phyloP scores from a whole-genome alignment of 2,329 filamentous ascomycete species.

The Calycina marina region DNA sequence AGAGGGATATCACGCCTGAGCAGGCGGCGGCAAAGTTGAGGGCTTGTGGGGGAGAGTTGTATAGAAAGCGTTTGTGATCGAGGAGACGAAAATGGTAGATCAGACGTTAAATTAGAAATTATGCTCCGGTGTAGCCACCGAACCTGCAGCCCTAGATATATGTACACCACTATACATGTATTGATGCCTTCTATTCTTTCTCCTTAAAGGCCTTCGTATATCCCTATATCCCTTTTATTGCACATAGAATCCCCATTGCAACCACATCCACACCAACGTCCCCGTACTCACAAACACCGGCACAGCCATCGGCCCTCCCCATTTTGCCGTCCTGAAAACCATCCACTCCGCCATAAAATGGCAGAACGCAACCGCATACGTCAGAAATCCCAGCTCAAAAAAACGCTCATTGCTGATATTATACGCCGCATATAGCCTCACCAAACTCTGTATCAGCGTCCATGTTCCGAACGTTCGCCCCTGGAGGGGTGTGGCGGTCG shows the following conservation, averaged over 20 bases:
- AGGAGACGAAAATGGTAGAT: not conserved
- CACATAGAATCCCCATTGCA: slow-evolving; percentile 59
- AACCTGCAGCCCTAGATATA: too few species aligned
- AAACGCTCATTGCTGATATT: slow-evolving; percentile 42
- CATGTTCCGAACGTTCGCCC: slow-evolving; percentile 61
- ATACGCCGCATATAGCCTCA: slow-evolving; percentile 54
- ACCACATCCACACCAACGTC: slow-evolving; percentile 43
- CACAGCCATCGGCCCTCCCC: slow-evolving; percentile 40
- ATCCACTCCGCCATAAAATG: slow-evolving; percentile 57
- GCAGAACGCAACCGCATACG: slow-evolving; percentile 44
- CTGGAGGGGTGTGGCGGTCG: slow-evolving; percentile 59
- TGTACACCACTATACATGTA: too few species aligned
- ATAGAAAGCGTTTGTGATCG: slow-evolving; percentile 42
- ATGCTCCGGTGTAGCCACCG: too few species aligned
- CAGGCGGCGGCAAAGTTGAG: slow-evolving; percentile 69
- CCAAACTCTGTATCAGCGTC: slow-evolving; percentile 46
- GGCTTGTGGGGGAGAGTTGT: slow-evolving; percentile 68
- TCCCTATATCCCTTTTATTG: slow-evolving; percentile 17
- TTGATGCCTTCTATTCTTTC: too few species aligned
- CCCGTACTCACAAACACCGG: slow-evolving; percentile 36
- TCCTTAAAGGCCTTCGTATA: too few species aligned
- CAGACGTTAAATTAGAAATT: too few species aligned
- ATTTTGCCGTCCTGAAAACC: slow-evolving; percentile 60
- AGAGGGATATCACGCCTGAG: slow-evolving; percentile 93
- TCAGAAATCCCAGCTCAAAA: slow-evolving; percentile 50